These are phyloP conservation scores for Pinus tabuliformis DNA, from an alignment of 75 land plant genomes.

Conservation along the genomic window DNA sequence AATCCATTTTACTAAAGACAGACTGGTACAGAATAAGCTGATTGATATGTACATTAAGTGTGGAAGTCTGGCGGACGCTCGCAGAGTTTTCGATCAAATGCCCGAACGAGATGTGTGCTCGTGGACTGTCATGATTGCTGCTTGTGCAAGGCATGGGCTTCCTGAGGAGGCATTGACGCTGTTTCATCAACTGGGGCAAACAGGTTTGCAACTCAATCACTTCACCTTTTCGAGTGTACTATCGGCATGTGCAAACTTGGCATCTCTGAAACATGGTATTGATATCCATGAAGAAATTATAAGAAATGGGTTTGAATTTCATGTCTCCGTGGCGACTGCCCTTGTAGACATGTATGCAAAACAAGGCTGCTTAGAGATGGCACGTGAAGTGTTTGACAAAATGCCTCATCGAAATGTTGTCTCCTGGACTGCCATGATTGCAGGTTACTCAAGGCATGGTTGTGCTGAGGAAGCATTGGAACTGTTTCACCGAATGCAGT, in stretches of 20 bases:
- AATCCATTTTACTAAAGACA: constrained; percentile 10
- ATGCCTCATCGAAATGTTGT: constrained; percentile 36
- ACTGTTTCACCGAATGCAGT: constrained; percentile 23
- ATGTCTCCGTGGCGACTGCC: constrained; percentile 20
- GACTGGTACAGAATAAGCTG: constrained; percentile 41
- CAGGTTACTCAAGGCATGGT: constrained; percentile 28
- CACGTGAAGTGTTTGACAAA: constrained; percentile 40
- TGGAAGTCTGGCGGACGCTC: constrained; percentile 16
- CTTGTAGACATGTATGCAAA: constrained; percentile 36
- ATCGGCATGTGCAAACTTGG: constrained; percentile 37
- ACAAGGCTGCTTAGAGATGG: constrained; percentile 12
- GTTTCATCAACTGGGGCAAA: constrained; percentile 38
- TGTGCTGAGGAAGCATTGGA: constrained; percentile 23
- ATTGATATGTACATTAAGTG: constrained; percentile 60
- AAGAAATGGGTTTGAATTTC: constrained; percentile 21
- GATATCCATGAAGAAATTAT: constrained; percentile 24
- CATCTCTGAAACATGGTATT: constrained; percentile 12
- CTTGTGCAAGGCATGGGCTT: constrained; percentile 27
- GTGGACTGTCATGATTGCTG: constrained; percentile 18
- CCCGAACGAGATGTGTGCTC: constrained; percentile 24
- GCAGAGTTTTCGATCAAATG: constrained; percentile 36
- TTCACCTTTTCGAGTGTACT: constrained; percentile 39
- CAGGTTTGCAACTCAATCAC: constrained; percentile 42
- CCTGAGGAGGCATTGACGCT: constrained; percentile 18
- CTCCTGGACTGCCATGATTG: constrained; percentile 44